Percentiles rank a stretch among this genome's conserved stretches.
Conservation (phyloP, 352 stramenopile species). For the Phytophthora palmivora region DNA sequence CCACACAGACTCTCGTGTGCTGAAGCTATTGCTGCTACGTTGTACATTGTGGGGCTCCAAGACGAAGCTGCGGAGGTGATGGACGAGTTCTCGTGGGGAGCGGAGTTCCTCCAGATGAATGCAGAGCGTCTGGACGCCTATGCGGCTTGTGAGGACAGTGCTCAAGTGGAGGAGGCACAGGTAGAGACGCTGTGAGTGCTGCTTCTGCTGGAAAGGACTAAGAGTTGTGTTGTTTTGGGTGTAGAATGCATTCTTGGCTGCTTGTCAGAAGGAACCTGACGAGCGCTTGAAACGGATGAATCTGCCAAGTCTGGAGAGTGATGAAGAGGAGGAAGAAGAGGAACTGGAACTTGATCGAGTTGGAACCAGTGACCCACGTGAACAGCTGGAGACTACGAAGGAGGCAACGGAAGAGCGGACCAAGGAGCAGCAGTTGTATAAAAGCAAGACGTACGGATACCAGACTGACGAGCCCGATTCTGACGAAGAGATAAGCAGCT, state of each 20-base stretch:
- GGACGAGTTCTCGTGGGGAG: conserved; percentile 94
- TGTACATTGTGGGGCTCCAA: conserved; percentile 97
- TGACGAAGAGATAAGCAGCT: conserved; percentile 58
- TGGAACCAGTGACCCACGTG: conserved; percentile 41
- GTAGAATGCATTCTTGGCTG: conserved; percentile 67
- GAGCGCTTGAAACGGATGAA: conserved; percentile 59
- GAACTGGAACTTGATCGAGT: conserved; percentile 42
- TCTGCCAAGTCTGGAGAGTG: conserved; percentile 68
- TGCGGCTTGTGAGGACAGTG: conserved; percentile 70
- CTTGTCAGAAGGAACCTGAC: conserved; percentile 69
- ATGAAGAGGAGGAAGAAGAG: conserved; percentile 51
- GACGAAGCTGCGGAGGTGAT: conserved; percentile 91
- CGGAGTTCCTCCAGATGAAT: conserved; percentile 96
- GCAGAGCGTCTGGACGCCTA: conserved; percentile 92
- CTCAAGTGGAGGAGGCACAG: conserved; percentile 82
- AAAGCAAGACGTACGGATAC: conserved; percentile 56
- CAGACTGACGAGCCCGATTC: conserved; percentile 39
- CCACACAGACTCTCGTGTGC: conserved; percentile 96
- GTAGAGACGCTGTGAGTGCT: conserved; percentile 18
- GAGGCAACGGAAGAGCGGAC: too few species aligned
- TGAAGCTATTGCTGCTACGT: conserved; percentile 96
- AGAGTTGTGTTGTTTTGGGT: conserved; percentile 24
- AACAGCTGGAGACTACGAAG: conserved; percentile 28
- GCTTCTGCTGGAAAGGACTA: conserved; percentile 1
- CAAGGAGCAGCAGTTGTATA: conserved; percentile 54